These are phyloP conservation scores for Rhizophora apiculata DNA, from an alignment of 345 rosid species.

Conservation along the genomic window DNA sequence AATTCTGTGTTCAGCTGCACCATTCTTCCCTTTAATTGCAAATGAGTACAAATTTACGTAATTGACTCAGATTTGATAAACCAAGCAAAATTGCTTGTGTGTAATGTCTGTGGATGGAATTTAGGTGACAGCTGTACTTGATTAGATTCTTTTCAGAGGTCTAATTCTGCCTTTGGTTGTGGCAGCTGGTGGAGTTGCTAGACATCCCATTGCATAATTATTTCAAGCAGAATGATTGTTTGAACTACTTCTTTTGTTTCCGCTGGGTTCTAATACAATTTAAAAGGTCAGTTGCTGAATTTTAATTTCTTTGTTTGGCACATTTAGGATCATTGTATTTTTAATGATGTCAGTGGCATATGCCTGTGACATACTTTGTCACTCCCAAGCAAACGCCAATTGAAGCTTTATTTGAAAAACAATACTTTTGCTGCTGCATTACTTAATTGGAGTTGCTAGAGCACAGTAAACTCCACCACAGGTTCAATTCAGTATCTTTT, in stretches of 20 bases:
- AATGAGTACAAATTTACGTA: conserved; percentile 2
- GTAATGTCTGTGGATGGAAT: not conserved
- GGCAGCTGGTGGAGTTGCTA: conserved; percentile 89
- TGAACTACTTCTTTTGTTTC: conserved; percentile 99
- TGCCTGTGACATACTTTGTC: not conserved
- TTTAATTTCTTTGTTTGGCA: not conserved
- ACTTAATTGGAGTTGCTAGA: not conserved
- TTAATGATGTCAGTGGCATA: not conserved
- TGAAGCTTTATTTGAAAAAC: not conserved
- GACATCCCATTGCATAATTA: conserved; percentile 85
- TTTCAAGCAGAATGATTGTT: conserved; percentile 89
- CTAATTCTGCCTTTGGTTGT: conserved; percentile 20
- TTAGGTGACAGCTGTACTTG: conserved; percentile 2
- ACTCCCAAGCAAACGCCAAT: not conserved
- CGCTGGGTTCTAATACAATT: conserved; percentile 97
- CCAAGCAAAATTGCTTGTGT: not conserved
- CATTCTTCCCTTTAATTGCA: not conserved
- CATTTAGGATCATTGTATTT: not conserved
- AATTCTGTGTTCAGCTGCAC: too few species aligned
- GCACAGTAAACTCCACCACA: too few species aligned
- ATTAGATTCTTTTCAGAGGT: not conserved
- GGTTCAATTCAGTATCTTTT: too few species aligned
- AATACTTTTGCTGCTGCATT: not conserved
- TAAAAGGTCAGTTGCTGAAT: conserved; percentile 61
- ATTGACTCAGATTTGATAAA: not conserved